Conservation (phyloP, 2,329 filamentous ascomycete species). For the Daldinia sp. region DNA sequence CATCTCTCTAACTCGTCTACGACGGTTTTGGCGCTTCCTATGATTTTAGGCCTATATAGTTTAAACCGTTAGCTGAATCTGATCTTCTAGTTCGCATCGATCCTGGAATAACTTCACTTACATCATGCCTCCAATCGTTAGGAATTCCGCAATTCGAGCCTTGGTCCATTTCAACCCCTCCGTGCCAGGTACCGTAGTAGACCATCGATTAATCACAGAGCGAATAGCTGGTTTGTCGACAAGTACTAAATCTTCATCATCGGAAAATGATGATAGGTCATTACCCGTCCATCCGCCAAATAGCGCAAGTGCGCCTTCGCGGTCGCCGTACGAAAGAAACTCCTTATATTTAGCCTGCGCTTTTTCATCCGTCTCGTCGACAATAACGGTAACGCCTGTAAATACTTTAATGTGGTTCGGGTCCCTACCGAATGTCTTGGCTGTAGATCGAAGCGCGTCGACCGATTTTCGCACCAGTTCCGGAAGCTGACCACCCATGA, state of each 20-base stretch:
- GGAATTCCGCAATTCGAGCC: constrained; percentile 55
- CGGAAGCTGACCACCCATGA: constrained; percentile 66
- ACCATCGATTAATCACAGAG: constrained; percentile 41
- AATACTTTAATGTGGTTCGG: constrained; percentile 68
- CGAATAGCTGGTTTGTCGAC: constrained; percentile 65
- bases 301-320: constrained; percentile 65
- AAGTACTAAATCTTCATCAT: constrained; percentile 68
- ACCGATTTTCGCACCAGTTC: constrained; percentile 63
- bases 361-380: constrained; percentile 64
- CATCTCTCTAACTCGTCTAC: constrained; percentile 47
- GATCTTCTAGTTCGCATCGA: neutral
- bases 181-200: constrained; percentile 59
- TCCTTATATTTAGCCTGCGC: constrained; percentile 64
- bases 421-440: constrained; percentile 63
- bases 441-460: constrained; percentile 64
- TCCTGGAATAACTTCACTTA: constrained; percentile 16
- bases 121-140: constrained; percentile 54
- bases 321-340: constrained; percentile 63
- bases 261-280: constrained; percentile 66
- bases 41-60: constrained; percentile 36
- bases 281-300: constrained; percentile 70
- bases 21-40: constrained; percentile 45
- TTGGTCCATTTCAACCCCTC: constrained; percentile 58
- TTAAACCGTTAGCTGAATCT: constrained; percentile 6
- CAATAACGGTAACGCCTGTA: constrained; percentile 60